phyloP scores from a whole-genome alignment of 768 basidiomycete species.

The Calocera cornea region DNA sequence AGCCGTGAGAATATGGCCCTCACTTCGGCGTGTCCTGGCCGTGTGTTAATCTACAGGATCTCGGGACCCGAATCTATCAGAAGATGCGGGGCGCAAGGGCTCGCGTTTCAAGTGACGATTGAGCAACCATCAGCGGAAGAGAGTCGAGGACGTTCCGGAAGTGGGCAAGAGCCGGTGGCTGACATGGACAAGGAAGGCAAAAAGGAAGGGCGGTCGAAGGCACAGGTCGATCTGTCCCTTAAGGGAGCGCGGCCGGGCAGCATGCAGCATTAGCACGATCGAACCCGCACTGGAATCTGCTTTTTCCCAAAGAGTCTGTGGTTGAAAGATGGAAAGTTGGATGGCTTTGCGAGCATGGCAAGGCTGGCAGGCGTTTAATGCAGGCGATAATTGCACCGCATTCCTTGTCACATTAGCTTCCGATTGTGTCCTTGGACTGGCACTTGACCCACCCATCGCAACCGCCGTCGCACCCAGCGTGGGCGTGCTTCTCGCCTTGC shows the following conservation, averaged over 20 bases:
- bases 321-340: not conserved
- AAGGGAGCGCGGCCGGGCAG: not conserved
- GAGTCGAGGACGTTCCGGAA: not conserved
- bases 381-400: not conserved
- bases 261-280: too few relatives aligned
- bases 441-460: not conserved
- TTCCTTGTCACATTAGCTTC: not conserved
- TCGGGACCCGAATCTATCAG: not conserved
- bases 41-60: not conserved
- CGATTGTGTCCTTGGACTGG: not conserved
- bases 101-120: conserved; percentile 1
- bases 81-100: not conserved
- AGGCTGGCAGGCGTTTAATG: not conserved
- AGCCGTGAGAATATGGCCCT: not conserved
- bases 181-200: not conserved
- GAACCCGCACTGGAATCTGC: not conserved
- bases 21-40: not conserved
- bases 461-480: not conserved
- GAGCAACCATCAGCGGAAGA: not conserved
- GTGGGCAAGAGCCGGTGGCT: not conserved
- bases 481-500: not conserved
- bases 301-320: not conserved
- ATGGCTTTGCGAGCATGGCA: not conserved
- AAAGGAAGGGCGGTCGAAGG: not conserved
- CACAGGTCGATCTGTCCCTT: not conserved